Evolutionary conservation across 148 eudicot species (phyloP).

Genomic region (Nyssa sinensis): DNA sequence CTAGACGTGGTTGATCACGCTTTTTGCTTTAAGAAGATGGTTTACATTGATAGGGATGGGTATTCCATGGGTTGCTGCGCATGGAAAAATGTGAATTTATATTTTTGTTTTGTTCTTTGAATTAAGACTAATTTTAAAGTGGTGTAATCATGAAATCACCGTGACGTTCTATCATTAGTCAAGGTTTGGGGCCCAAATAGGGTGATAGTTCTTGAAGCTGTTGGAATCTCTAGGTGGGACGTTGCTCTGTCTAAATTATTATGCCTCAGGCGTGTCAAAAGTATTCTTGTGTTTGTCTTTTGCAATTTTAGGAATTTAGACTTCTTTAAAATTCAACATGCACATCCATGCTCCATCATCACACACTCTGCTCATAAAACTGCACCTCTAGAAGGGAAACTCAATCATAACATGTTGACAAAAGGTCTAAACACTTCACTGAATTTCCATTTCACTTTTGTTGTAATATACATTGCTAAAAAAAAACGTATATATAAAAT

Average conservation of each 20-base stretch:
- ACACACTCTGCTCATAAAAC: too few species aligned
- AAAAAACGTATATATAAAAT: too few species aligned
- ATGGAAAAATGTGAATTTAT: not conserved
- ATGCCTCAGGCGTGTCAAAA: not conserved
- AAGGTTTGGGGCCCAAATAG: slow-evolving; percentile 15
- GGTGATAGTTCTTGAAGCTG: slow-evolving; percentile 11
- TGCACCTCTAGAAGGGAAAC: too few species aligned
- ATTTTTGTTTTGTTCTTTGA: not conserved
- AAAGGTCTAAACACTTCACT: too few species aligned
- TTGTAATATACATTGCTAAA: too few species aligned
- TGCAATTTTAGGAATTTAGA: too few species aligned
- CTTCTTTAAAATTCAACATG: too few species aligned
- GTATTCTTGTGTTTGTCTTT: too few species aligned
- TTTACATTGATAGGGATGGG: not conserved
- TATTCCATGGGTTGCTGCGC: not conserved
- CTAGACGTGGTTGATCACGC: not conserved
- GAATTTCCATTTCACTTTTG: too few species aligned
- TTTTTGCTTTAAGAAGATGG: not conserved
- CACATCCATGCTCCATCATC: too few species aligned
- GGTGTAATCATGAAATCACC: slow-evolving; percentile 6
- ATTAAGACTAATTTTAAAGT: not conserved
- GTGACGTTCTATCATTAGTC: not conserved
- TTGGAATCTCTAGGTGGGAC: not conserved
- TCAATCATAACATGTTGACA: too few species aligned
- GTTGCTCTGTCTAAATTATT: not conserved